phyloP scores from a whole-genome alignment of 2,329 filamentous ascomycete species.

The Trichophyton simii region DNA sequence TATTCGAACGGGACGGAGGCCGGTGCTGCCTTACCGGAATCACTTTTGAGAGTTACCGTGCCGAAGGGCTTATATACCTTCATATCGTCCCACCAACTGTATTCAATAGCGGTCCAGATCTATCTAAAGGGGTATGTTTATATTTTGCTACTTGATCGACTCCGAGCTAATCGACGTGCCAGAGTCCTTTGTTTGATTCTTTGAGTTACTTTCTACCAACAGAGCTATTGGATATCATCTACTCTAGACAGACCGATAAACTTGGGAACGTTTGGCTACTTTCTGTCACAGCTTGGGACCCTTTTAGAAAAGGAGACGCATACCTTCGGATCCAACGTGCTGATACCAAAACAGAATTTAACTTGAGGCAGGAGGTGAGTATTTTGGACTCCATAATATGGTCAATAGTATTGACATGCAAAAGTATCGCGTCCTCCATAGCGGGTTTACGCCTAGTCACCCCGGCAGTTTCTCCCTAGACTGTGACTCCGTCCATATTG shows the following conservation, averaged over 20 bases:
- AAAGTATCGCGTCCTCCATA: background rate
- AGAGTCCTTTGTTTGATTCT: conserved; percentile 7
- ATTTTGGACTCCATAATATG: background rate
- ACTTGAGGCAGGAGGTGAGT: conserved; percentile 4
- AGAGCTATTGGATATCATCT: conserved; percentile 5
- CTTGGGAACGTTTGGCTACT: conserved; percentile 10
- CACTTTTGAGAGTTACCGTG: conserved; percentile 5
- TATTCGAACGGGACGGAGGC: conserved; percentile 14
- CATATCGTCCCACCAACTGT: conserved; percentile 7
- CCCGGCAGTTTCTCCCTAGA: background rate
- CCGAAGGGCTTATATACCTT: background rate
- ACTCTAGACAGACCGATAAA: background rate
- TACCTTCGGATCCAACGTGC: conserved; percentile 1
- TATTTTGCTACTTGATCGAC: background rate
- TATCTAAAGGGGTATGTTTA: conserved; percentile 10
- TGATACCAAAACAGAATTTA: background rate
- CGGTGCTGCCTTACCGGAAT: conserved; percentile 10
- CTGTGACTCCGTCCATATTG: background rate
- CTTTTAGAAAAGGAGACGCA: background rate
- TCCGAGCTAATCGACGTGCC: background rate
- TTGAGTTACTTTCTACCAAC: conserved; percentile 7
- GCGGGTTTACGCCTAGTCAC: background rate
- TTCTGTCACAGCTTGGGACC: conserved; percentile 6
- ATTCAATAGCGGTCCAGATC: conserved; percentile 4
- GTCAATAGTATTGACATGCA: background rate